Evolutionary conservation across 73 alveolate species (phyloP).

Genomic region (Breviolum minutum): DNA sequence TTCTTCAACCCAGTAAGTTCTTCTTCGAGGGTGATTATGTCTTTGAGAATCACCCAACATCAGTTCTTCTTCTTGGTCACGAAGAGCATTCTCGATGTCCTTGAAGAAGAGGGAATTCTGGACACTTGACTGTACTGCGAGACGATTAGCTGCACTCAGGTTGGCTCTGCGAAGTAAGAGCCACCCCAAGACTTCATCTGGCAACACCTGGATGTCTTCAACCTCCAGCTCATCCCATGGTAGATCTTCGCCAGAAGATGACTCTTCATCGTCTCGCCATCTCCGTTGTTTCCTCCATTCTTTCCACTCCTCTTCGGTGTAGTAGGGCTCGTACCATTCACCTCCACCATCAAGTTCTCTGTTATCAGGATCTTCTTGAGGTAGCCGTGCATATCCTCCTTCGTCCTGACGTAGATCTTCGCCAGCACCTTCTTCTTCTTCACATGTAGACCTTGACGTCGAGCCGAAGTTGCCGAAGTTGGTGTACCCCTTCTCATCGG

Average conservation of each 20-base stretch:
- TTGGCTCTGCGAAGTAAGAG: neutral
- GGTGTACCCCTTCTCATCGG: neutral
- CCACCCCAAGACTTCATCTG: neutral
- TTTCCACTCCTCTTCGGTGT: neutral
- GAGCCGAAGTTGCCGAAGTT: neutral
- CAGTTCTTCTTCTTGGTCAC: conserved; percentile 6
- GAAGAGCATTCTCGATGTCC: neutral
- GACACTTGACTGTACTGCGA: neutral
- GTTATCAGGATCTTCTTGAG: neutral
- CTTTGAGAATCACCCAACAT: neutral
- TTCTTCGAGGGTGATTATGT: neutral
- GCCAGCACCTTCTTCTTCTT: neutral
- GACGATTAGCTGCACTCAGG: neutral
- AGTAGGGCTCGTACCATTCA: no score
- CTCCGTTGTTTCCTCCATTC: neutral
- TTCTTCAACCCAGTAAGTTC: conserved; percentile 11
- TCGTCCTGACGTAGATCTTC: neutral
- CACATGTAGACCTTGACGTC: neutral
- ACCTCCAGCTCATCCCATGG: neutral
- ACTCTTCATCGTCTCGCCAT: neutral
- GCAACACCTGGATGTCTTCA: neutral
- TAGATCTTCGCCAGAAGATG: neutral
- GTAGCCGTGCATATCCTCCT: neutral
- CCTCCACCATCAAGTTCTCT: no score
- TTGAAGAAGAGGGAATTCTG: neutral